Base-by-base conservation (phyloP, 116 monocot genomes). In the Phalaenopsis hybrid region DNA sequence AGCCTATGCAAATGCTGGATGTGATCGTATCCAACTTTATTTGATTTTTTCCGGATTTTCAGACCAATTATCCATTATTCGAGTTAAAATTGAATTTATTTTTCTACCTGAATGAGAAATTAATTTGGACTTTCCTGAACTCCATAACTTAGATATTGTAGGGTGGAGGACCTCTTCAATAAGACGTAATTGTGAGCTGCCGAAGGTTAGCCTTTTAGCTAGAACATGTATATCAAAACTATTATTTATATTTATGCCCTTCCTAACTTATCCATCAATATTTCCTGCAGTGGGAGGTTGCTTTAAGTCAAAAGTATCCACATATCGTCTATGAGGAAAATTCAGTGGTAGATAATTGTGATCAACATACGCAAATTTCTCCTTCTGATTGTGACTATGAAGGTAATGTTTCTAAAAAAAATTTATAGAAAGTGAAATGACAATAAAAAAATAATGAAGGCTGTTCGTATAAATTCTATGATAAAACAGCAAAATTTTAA, bases 121-220 rank as follows among this genome's bases (percentile, higher is more conserved):
- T 13, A 52, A 52, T 52, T 52, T 13, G 0, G 79, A 84, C 34
- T 87, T 84, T 81, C 52, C 65, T 34, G 68, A 75, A 52, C 51
- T 77, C 44, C 84, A 8, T 55, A 51, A 77, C 75, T 79, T 78
- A 96, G 96, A 92, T 81, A 85, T 96, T 73, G 96, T 96, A 37
- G 96, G 96, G 57, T 94, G 96, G 96, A 92, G 96, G 76, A 96
- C 96, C 69, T 90, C 96, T 79, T 96, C 91, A 76, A 96, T 96
- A 25, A 85, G 96, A 85, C 90, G 90, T 51, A 92, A 89, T 21
- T 83, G 86, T 37, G 96, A 94, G 81, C 79, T 96, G 79, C 91
- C 96, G 63, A 85, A 89, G 91, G 52, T 52, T 52, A 52, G 52
- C 52, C 12, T 52, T 52, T 52, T 52, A 52, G 15, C 16, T 13